Evolutionary conservation across 2,329 filamentous ascomycete species (phyloP), one percentile per base, ranked within the genome.

Genomic region (Podosphaera xanthii): DNA sequence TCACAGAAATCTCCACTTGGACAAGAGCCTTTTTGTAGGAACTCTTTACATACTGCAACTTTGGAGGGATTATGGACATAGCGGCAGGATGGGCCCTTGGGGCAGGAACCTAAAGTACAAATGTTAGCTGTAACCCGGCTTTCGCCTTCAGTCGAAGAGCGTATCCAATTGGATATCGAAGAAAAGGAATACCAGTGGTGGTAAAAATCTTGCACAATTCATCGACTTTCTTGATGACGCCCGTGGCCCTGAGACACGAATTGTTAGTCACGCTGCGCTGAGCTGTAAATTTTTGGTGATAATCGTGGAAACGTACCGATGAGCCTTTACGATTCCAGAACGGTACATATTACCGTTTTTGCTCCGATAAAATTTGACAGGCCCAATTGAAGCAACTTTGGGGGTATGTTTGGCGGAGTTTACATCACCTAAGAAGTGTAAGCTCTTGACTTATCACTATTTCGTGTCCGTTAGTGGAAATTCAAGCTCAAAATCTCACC

Each of bases 21-120:
- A 74, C 92, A 98, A 67, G 78, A 76, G 68, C 86, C 84, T 69
- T 85, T 89, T 67, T 83, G 82, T 59, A 97, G 76, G 69, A 86
- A 89, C 59, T 87, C 83, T 72, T 87, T 92, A 81, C 92, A 98
- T 60, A 92, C 82, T 59, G 91, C 87, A 67, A 94, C 87, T 73
- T 87, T 94, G 69, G 81, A 76, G 49, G 86, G 80, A 68, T 98
- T 87, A 75, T 98, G 92, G 57, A 82, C 74, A 69, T 85, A 92
- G 59, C 79, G 83, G 71, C 92, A 98, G 55, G 73, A 75, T 6
- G 85, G 84, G 61, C 91, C 90, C 71, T 87, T 87, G 59, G 81
- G 76, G 71, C 92, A 98, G 64, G 83, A 84, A 73, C 92, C 92
- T 95, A 76, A 42, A 63, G 53, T 48, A 61, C 34, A 56, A 36